phyloP scores from a whole-genome alignment of 2,329 filamentous ascomycete species.

The Didymella lethalis region DNA sequence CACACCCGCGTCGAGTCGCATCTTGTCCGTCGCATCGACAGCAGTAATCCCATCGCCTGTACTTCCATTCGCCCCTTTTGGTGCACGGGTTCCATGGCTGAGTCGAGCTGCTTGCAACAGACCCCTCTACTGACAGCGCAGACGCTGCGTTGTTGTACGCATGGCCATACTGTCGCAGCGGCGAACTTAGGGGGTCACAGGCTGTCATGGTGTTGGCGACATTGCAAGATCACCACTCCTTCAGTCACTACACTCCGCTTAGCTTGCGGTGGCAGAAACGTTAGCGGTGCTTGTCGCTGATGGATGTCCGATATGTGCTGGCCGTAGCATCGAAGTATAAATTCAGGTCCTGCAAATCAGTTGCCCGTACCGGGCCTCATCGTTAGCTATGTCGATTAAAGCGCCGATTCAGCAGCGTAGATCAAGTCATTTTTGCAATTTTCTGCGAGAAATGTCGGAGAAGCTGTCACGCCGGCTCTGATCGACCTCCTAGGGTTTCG shows the following conservation, averaged over 20 bases:
- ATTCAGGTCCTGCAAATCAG: slow-evolving; percentile 44
- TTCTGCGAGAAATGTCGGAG: slow-evolving; percentile 14
- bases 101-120: not conserved
- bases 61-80: not conserved
- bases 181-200: not conserved
- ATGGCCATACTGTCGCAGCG: not conserved
- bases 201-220: not conserved
- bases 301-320: slow-evolving; percentile 33
- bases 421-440: slow-evolving; percentile 17
- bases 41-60: not conserved
- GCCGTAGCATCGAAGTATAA: slow-evolving; percentile 28
- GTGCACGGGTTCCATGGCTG: not conserved
- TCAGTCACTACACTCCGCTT: slow-evolving; percentile 2
- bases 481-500: slow-evolving; percentile 18
- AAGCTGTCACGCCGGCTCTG: slow-evolving; percentile 24
- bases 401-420: slow-evolving; percentile 11
- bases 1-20: not conserved
- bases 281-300: slow-evolving; percentile 11
- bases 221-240: not conserved
- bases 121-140: not conserved
- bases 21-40: not conserved
- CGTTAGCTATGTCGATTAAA: slow-evolving; percentile 35
- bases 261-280: slow-evolving; percentile 5
- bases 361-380: slow-evolving; percentile 37
- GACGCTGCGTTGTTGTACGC: slow-evolving; percentile 4